phyloP scores from a whole-genome alignment of 225 moss, liverwort and hornwort species.

The Straminergon stramineum region DNA sequence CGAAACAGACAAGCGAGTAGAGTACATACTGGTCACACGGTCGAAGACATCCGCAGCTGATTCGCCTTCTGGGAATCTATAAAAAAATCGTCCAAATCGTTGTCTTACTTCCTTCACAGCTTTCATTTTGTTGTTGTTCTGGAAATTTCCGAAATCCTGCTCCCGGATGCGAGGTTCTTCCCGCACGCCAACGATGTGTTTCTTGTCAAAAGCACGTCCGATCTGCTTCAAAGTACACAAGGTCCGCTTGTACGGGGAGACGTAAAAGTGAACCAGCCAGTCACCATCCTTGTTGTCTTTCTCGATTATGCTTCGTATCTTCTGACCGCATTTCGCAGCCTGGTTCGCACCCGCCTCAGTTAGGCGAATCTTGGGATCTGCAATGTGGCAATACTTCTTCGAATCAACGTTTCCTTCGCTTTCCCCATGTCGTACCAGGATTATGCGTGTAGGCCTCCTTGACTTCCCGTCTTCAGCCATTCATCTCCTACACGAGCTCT shows the following conservation, averaged over 20 bases:
- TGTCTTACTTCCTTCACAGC: conserved; percentile 22
- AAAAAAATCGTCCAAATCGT: conserved; percentile 50
- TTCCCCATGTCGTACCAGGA: conserved; percentile 54
- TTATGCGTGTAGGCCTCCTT: conserved; percentile 46
- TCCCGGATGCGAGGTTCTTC: conserved; percentile 66
- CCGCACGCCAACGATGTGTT: conserved; percentile 43
- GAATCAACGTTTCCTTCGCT: conserved; percentile 61
- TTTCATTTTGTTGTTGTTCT: conserved; percentile 25
- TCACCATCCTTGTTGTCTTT: not conserved
- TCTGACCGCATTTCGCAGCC: conserved; percentile 33
- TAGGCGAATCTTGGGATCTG: conserved; percentile 47
- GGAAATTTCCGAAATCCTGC: conserved; percentile 62
- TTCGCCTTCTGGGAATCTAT: conserved; percentile 56
- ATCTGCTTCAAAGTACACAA: conserved; percentile 52
- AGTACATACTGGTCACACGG: conserved; percentile 47
- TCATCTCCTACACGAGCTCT: conserved; percentile 9
- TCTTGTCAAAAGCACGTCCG: conserved; percentile 40
- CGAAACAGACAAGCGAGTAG: not conserved
- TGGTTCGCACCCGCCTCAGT: conserved; percentile 28
- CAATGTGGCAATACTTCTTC: conserved; percentile 36
- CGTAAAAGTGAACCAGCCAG: conserved; percentile 59
- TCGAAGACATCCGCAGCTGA: conserved; percentile 67
- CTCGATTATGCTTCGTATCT: conserved; percentile 35
- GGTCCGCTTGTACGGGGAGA: conserved; percentile 45
- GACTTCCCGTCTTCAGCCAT: conserved; percentile 52